phyloP scores from a whole-genome alignment of 2,329 filamentous ascomycete genomes.

The Leptographium galeiforme region DNA sequence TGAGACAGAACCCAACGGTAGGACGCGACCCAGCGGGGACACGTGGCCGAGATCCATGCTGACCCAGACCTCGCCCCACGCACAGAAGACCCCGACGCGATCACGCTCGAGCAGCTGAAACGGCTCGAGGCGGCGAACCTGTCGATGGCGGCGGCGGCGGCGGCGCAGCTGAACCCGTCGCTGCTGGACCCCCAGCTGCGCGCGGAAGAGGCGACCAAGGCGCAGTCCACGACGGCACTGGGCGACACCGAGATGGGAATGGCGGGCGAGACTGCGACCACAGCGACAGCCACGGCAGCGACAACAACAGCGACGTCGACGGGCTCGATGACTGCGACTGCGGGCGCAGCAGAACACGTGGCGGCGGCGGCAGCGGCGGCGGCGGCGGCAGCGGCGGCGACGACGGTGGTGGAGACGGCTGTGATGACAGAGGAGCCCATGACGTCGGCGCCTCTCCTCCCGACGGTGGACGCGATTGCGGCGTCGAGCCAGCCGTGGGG shows the following conservation, averaged over 20 bases:
- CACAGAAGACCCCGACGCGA: constrained; percentile 9
- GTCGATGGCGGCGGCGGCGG: constrained; percentile 42
- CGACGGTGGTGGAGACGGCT: neutral
- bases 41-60: neutral
- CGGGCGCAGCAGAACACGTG: neutral
- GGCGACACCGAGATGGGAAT: constrained; percentile 4
- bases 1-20: neutral
- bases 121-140: constrained; percentile 36
- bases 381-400: neutral
- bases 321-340: neutral
- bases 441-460: neutral
- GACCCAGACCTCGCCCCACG: neutral
- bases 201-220: constrained; percentile 11
- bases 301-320: too few relatives aligned
- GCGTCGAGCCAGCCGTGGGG: constrained; percentile 33
- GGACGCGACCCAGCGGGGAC: neutral
- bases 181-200: constrained; percentile 36
- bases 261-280: constrained; percentile 5
- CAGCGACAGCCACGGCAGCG: constrained; percentile 3
- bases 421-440: constrained; percentile 8
- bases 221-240: neutral
- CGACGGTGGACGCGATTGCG: constrained; percentile 8
- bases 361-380: neutral
- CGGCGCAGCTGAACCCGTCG: constrained; percentile 39
- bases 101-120: constrained; percentile 30